phyloP scores from a whole-genome alignment of 2,329 filamentous ascomycete genomes.

The Polychaeton citri region DNA sequence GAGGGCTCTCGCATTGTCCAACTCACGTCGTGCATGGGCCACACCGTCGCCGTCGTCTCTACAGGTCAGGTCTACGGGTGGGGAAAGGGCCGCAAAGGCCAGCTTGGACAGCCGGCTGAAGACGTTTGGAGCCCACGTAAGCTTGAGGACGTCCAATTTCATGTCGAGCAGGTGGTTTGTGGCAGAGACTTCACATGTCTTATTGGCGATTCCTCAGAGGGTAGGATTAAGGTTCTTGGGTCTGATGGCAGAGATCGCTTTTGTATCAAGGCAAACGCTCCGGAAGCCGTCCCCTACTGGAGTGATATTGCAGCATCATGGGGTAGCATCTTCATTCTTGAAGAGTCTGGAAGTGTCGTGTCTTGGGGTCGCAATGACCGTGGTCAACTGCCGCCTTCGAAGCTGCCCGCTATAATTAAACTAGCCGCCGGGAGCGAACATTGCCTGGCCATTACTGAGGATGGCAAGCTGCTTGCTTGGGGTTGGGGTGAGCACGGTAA shows the following conservation, averaged over 20 bases:
- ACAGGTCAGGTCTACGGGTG: conserved; percentile 75
- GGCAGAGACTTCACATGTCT: conserved; percentile 79
- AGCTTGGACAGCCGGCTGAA: conserved; percentile 51
- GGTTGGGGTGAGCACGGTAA: conserved; percentile 98
- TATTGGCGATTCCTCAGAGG: conserved; percentile 39
- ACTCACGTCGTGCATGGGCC: conserved; percentile 62
- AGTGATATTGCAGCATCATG: conserved; percentile 63
- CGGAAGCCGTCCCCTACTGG: conserved; percentile 43
- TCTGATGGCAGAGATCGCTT: conserved; percentile 61
- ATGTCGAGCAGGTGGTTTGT: conserved; percentile 55
- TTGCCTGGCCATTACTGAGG: conserved; percentile 54
- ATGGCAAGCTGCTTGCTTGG: conserved; percentile 63
- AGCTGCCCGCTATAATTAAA: conserved; percentile 43
- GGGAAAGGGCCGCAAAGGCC: conserved; percentile 77
- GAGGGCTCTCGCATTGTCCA: conserved; percentile 43
- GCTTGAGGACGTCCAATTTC: conserved; percentile 47
- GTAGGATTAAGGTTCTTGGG: conserved; percentile 55
- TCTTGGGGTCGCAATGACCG: conserved; percentile 81
- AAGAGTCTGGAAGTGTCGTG: conserved; percentile 44
- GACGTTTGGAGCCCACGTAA: conserved; percentile 47
- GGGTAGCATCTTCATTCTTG: conserved; percentile 65
- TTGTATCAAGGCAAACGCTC: conserved; percentile 32
- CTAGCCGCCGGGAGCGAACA: conserved; percentile 89
- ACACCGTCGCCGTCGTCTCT: conserved; percentile 59
- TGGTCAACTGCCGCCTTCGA: conserved; percentile 58